Evolutionary conservation across 2,329 filamentous ascomycete genomes (phyloP).

Genomic region (Ophiosphaerella narmari): DNA sequence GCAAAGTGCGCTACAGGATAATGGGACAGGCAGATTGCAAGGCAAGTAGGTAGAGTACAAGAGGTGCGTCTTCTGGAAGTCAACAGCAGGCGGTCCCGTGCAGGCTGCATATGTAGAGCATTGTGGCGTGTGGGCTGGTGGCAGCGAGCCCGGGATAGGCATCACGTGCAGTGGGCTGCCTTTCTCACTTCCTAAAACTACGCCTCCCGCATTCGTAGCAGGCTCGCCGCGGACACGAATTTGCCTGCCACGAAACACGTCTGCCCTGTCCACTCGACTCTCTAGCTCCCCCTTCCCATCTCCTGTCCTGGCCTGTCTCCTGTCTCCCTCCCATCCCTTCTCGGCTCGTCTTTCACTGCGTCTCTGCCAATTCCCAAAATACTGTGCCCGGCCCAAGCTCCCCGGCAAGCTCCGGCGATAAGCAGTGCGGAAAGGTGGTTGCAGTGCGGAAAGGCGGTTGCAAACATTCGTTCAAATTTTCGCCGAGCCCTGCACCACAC

Average conservation of each 20-base stretch:
- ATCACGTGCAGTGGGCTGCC: neutral
- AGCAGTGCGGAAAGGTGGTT: constrained; percentile 21
- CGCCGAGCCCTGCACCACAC: constrained; percentile 21
- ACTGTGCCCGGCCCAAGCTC: constrained; percentile 1
- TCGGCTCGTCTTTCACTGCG: neutral
- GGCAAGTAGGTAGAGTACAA: constrained; percentile 3
- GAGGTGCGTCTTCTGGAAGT: constrained; percentile 1
- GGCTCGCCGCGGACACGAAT: too few species aligned
- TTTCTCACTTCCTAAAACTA: too few species aligned
- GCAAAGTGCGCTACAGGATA: constrained; percentile 4
- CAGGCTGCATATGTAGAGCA: too few species aligned
- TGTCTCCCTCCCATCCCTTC: constrained; percentile 2
- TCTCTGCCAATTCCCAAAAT: constrained; percentile 3
- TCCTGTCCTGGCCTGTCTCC: constrained; percentile 15
- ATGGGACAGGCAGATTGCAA: neutral
- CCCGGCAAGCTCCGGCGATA: constrained; percentile 31
- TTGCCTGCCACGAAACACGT: constrained; percentile 21
- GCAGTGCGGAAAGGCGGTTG: constrained; percentile 29
- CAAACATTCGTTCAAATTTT: constrained; percentile 34
- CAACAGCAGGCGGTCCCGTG: too few species aligned
- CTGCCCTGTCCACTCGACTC: constrained; percentile 5
- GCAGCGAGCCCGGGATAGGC: too few species aligned
- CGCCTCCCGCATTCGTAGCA: too few species aligned
- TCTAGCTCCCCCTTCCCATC: constrained; percentile 17
- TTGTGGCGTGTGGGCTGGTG: too few species aligned